Percentiles rank a stretch among this genome's conserved stretches.
These are phyloP conservation scores for Colletotrichum sp. DNA, from an alignment of 2,329 filamentous ascomycete genomes.

Conservation along the genomic window DNA sequence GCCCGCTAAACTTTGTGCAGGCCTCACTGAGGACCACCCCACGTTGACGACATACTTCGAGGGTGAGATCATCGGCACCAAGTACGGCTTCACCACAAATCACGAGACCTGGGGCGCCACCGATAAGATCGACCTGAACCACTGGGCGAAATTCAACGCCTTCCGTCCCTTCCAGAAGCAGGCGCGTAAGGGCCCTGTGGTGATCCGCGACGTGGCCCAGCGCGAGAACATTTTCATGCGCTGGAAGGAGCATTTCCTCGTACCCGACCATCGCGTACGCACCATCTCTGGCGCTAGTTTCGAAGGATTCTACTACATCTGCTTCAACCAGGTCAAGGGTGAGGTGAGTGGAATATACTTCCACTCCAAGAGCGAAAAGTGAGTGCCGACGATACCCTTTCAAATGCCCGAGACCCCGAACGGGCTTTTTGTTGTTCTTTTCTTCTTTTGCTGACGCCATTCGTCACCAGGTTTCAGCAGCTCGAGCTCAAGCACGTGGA, in stretches of 20 bases:
- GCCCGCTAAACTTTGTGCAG: slow-evolving; percentile 47
- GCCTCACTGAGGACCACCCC: slow-evolving; percentile 92
- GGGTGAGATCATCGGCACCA: slow-evolving; percentile 94
- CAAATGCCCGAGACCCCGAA: background rate
- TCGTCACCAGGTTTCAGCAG: slow-evolving; percentile 77
- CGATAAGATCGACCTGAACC: slow-evolving; percentile 88
- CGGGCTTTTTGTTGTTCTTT: background rate
- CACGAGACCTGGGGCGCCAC: slow-evolving; percentile 91
- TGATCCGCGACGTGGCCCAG: slow-evolving; percentile 74
- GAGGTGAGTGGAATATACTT: slow-evolving; percentile 95
- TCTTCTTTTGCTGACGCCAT: slow-evolving; percentile 4
- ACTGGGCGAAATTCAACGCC: slow-evolving; percentile 90
- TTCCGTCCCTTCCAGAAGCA: slow-evolving; percentile 77
- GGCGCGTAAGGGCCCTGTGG: slow-evolving; percentile 58
- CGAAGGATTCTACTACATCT: slow-evolving; percentile 99
- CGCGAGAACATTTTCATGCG: slow-evolving; percentile 96
- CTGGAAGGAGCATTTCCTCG: slow-evolving; percentile 98
- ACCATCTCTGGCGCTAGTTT: slow-evolving; percentile 96
- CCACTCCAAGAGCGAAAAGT: slow-evolving; percentile 98
- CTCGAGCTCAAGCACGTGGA: slow-evolving; percentile 88
- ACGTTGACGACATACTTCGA: slow-evolving; percentile 99
- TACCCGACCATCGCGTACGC: slow-evolving; percentile 90
- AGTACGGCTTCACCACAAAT: slow-evolving; percentile 91
- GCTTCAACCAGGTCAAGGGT: slow-evolving; percentile 91
- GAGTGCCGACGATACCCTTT: slow-evolving; percentile 40